Evolutionary conservation across 345 rosid genomes (phyloP), one percentile per base, ranked within the genome.

Genomic region (Arabidopsis suecica): DNA sequence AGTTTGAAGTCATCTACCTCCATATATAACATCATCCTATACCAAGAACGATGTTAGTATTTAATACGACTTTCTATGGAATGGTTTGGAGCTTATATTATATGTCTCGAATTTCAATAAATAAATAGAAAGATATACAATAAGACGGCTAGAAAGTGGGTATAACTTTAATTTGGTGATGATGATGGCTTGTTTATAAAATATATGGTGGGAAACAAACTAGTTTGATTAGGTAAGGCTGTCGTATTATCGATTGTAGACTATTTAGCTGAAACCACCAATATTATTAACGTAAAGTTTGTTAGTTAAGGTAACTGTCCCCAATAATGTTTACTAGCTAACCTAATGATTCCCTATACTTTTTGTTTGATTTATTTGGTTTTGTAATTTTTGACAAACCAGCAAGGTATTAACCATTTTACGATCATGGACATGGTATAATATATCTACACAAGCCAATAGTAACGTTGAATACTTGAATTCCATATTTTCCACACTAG

Each of bases 191-290:
- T 45, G 32, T 58, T 45, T 33, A 47, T 42, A 45, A 28, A 61
- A 23, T 42, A 14, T 47, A 36, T 74, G 72, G 58, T 65, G 78
- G n/a, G 66, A 44, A 44, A 55, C 37, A 47, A 65, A 18, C 50
- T 74, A 65, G 58, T 65, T 56, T 65, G 23, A 45, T 57, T 65
- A 66, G 60, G 22, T 50, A 61, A 34, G 33, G 22, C 41, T 48
- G 23, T 16, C 53, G 23, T 50, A 14, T 45, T n/a, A 6, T 65
- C 7, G 34, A 32, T 14, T 8, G 38, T 28, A 61, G 34, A 73
- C 40, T 45, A 20, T 45, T 23, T 20, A 51, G 12, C 36, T 44
- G 38, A 55, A 63, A 54, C 12, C 47, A 42, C 16, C 56, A 22
- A 14, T 34, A 12, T 63, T 34, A 13, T 34, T 42, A 18, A 49